phyloP scores from a whole-genome alignment of 2,329 filamentous ascomycete genomes.

The Botrytis hyacinthi region DNA sequence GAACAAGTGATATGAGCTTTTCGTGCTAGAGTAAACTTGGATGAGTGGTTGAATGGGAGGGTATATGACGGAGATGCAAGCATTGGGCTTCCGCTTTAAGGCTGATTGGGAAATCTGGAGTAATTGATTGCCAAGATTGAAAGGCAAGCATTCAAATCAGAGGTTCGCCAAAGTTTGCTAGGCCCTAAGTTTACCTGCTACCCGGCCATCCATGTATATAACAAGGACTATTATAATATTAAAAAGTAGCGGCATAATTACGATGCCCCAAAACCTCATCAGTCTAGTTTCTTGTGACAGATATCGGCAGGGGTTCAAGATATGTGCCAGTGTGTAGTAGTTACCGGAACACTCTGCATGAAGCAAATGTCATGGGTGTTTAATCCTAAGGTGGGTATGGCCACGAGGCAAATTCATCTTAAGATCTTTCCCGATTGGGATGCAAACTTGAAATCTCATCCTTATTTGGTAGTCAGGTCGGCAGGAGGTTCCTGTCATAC shows the following conservation, averaged over 20 bases:
- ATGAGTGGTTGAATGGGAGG: constrained; percentile 30
- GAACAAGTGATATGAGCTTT: constrained; percentile 27
- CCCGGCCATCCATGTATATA: constrained; percentile 30
- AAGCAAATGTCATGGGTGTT: constrained; percentile 11
- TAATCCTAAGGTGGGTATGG: constrained; percentile 18
- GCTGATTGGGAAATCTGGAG: constrained; percentile 40
- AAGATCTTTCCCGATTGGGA: constrained; percentile 19
- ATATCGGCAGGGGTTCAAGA: constrained; percentile 6
- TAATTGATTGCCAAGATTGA: constrained; percentile 31
- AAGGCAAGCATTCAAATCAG: constrained; percentile 29
- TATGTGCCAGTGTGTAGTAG: constrained; percentile 7
- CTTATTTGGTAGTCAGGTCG: constrained; percentile 12
- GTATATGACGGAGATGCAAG: constrained; percentile 35
- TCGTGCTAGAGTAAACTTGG: constrained; percentile 26
- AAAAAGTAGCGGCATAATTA: neutral
- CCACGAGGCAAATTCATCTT: constrained; percentile 19
- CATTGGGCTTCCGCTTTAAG: constrained; percentile 38
- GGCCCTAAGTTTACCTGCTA: constrained; percentile 32
- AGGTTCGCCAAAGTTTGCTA: constrained; percentile 29
- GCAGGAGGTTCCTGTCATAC: constrained; percentile 16
- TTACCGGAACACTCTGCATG: constrained; percentile 14
- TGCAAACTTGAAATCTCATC: constrained; percentile 14
- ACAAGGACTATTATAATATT: constrained; percentile 18
- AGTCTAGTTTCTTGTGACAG: constrained; percentile 3
- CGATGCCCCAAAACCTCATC: neutral